These are phyloP conservation scores for Didymella sp. DNA, from an alignment of 2,329 filamentous ascomycete species.

Conservation along the genomic window DNA sequence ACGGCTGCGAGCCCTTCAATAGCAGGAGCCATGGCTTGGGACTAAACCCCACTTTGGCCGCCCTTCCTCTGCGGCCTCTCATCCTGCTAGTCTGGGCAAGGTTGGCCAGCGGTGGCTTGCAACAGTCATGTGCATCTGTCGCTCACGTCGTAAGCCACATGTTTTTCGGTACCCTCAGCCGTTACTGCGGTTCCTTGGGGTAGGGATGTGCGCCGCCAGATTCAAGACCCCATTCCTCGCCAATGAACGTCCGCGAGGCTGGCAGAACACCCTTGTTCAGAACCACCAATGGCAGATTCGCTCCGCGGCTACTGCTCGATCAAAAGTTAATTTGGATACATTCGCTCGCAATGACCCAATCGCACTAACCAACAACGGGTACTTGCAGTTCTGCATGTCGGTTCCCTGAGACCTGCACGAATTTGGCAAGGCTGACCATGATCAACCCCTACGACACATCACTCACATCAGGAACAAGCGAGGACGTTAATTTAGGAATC, in stretches of 20 bases:
- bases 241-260: slow-evolving; percentile 33
- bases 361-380: slow-evolving; percentile 25
- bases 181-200: slow-evolving; percentile 29
- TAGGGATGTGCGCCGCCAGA: slow-evolving; percentile 29
- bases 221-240: slow-evolving; percentile 37
- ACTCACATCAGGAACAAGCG: slow-evolving; percentile 1
- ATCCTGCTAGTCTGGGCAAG: slow-evolving; percentile 30
- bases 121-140: slow-evolving; percentile 36
- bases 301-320: slow-evolving; percentile 25
- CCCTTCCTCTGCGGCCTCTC: slow-evolving; percentile 27
- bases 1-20: slow-evolving; percentile 38
- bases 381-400: slow-evolving; percentile 34
- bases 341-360: slow-evolving; percentile 5
- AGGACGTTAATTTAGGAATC: not conserved
- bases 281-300: slow-evolving; percentile 24
- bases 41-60: slow-evolving; percentile 35
- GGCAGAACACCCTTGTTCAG: slow-evolving; percentile 21
- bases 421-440: slow-evolving; percentile 27
- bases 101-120: slow-evolving; percentile 30
- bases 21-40: slow-evolving; percentile 29
- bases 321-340: slow-evolving; percentile 20
- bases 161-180: slow-evolving; percentile 31
- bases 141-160: slow-evolving; percentile 30
- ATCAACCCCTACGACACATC: slow-evolving; percentile 10
- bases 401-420: slow-evolving; percentile 26